Evolutionary conservation across 768 basidiomycete species (phyloP).

Genomic region (Termitomyces sp.): DNA sequence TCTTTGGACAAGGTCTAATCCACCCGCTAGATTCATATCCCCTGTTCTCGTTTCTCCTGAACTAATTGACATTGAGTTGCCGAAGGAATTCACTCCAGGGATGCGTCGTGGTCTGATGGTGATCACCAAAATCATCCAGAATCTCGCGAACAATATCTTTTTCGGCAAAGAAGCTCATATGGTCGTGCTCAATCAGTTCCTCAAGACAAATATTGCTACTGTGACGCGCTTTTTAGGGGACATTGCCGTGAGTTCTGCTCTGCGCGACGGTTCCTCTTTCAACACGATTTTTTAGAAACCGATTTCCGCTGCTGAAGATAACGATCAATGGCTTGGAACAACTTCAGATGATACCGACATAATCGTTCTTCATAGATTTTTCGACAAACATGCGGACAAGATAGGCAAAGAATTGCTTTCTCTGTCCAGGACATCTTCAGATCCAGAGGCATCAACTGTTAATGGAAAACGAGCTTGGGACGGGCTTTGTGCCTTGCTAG

Average conservation of each 20-base stretch:
- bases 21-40: constrained; percentile 68
- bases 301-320: constrained; percentile 39
- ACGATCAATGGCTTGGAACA: constrained; percentile 70
- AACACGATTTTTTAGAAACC: constrained; percentile 26
- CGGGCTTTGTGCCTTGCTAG: constrained; percentile 67
- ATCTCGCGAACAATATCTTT: constrained; percentile 89
- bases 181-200: constrained; percentile 72
- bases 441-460: constrained; percentile 48
- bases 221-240: constrained; percentile 76
- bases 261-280: neutral
- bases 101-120: constrained; percentile 78
- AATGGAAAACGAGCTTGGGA: constrained; percentile 84
- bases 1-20: neutral
- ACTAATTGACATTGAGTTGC: constrained; percentile 75
- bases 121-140: constrained; percentile 90
- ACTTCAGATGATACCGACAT: constrained; percentile 80
- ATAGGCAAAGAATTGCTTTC: constrained; percentile 84
- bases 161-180: constrained; percentile 90
- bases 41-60: constrained; percentile 88
- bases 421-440: constrained; percentile 50
- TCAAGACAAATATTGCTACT: constrained; percentile 60
- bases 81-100: constrained; percentile 48
- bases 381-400: constrained; percentile 80
- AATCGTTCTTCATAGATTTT: constrained; percentile 78
- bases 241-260: constrained; percentile 47